phyloP scores from a whole-genome alignment of 2,329 filamentous ascomycete genomes.

The Penicillium capsulatum region DNA sequence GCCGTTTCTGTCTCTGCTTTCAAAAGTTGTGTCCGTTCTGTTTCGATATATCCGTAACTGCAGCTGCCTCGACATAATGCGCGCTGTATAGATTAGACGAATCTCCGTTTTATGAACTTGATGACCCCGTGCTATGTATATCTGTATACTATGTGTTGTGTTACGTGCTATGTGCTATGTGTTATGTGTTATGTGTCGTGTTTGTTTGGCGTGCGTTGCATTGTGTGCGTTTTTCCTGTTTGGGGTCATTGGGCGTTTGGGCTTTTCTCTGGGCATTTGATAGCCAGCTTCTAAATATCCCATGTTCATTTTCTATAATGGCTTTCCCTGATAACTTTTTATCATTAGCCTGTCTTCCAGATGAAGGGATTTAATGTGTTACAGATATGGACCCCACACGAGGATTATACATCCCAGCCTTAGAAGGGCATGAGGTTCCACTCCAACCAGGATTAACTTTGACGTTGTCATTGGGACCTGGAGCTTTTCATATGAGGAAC shows the following conservation, averaged over 20 bases:
- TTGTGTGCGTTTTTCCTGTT: constrained; percentile 10
- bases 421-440: no score
- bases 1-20: constrained; percentile 20
- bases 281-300: neutral
- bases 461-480: no score
- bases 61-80: constrained; percentile 26
- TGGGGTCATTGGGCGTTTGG: constrained; percentile 1
- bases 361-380: no score
- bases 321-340: no score
- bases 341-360: no score
- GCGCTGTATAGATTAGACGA: constrained; percentile 37
- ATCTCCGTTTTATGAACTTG: constrained; percentile 33
- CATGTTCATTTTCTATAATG: no score
- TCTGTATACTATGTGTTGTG: constrained; percentile 23
- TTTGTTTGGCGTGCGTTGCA: constrained; percentile 17
- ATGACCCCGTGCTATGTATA: constrained; percentile 32
- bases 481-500: no score
- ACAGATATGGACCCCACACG: no score
- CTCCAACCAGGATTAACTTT: no score
- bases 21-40: constrained; percentile 31
- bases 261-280: neutral
- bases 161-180: constrained; percentile 18
- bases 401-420: no score
- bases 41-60: constrained; percentile 33
- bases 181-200: constrained; percentile 23